These are phyloP conservation scores for Chlorella sp. DNA, from an alignment of 139 green algal species.

Conservation along the genomic window DNA sequence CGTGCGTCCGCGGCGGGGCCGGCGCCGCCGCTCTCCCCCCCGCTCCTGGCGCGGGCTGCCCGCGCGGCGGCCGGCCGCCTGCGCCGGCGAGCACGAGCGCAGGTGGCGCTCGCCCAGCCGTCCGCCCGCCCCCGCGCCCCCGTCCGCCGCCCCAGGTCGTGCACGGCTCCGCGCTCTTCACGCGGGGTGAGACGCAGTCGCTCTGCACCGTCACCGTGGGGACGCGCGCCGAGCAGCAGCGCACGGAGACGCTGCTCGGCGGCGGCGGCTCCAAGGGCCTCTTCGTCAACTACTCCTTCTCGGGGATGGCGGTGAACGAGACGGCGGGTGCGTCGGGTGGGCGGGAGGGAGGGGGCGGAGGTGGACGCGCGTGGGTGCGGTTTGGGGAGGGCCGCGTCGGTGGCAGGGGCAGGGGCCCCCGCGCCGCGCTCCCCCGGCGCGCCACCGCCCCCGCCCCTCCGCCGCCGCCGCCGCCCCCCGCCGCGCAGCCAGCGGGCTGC, in stretches of 20 bases:
- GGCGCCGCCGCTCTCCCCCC: not conserved
- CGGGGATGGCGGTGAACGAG: conserved; percentile 45
- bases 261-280: conserved; percentile 30
- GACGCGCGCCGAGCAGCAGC: not conserved
- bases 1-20: not conserved
- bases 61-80: too few relatives aligned
- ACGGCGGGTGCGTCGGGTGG: conserved; percentile 3
- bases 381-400: not conserved
- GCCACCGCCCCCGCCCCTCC: not conserved
- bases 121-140: too few relatives aligned
- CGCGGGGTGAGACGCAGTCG: conserved; percentile 92
- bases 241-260: conserved; percentile 19
- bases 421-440: not conserved
- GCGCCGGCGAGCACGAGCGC: too few relatives aligned
- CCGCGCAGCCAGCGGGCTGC: conserved; percentile 8
- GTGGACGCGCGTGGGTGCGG: not conserved
- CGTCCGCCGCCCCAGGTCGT: conserved; percentile 24
- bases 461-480: not conserved
- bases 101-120: too few relatives aligned
- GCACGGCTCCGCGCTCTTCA: conserved; percentile 86
- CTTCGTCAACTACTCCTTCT: conserved; percentile 62
- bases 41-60: too few relatives aligned
- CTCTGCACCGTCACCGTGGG: conserved; percentile 65
- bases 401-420: not conserved
- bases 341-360: not conserved